Evolutionary conservation across 345 rosid genomes (phyloP).

Genomic region (Lenwebbia sp.): DNA sequence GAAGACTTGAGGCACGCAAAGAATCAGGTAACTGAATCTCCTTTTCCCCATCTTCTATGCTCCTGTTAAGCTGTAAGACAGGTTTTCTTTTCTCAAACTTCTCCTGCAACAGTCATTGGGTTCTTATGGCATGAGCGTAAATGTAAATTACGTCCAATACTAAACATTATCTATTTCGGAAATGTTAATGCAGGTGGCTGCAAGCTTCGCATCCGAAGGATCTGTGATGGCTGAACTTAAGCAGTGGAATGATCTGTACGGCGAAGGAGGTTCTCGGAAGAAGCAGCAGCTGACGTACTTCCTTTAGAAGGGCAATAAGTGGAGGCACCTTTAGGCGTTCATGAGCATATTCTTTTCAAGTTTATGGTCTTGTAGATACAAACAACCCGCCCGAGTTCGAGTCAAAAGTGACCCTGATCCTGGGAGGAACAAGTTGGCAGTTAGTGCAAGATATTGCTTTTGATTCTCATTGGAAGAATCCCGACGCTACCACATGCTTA

Average conservation of each 20-base stretch:
- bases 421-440: not conserved
- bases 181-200: conserved; percentile 22
- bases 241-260: conserved; percentile 38
- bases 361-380: not conserved
- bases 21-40: not conserved
- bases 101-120: not conserved
- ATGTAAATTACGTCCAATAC: not conserved
- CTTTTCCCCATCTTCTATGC: not conserved
- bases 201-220: conserved; percentile 29
- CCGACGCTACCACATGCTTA: not conserved
- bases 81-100: not conserved
- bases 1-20: conserved; percentile 92
- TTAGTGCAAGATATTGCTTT: not conserved
- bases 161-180: not conserved
- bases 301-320: conserved; percentile 2
- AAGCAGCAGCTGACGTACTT: conserved; percentile 30
- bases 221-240: conserved; percentile 25
- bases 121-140: not conserved
- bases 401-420: not conserved
- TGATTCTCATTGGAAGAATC: not conserved
- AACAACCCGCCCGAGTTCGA: not conserved
- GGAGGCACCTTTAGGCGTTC: not conserved
- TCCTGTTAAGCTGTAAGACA: not conserved
- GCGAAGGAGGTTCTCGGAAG: conserved; percentile 37
- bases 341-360: not conserved